Evolutionary conservation across 179 eudicot species (phyloP), one percentile per base, ranked within the genome.

Genomic region (Spinacia oleracea): DNA sequence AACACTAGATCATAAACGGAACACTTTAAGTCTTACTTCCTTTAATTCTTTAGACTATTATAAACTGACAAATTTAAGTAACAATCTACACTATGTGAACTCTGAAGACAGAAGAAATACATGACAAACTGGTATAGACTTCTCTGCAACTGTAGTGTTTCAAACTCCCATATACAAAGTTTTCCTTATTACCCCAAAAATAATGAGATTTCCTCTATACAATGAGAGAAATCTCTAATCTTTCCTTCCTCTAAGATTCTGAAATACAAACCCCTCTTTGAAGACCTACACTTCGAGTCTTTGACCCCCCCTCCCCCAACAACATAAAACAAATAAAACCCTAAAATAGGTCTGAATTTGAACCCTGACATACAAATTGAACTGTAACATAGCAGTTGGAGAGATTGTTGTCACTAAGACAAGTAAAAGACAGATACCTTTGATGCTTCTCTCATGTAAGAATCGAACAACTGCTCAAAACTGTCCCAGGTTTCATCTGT

Each of bases 401-500:
- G 53, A 32, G 63, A 25, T 6, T 16, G 21, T 34, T 25, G 53
- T 45, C 18, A 59, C n/a, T 27, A 29, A 60, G 64, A 48, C 51
- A 56, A 56, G 40, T 15, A 51, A 68, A 70, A 16, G 73, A 69
- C 72, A 9, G 63, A 72, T 89, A 96, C 99, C 99, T 93, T 93
- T 74, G 99, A 90, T 72, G 93, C 98, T 82, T 93, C 99, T 83
- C 91, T 79, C 99, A 96, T 96, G 78, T 93, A 96, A 74, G 90
- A 83, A 73, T 96, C 97, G 80, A 96, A 90, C 51, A 90, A 88
- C 84, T 96, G 98, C 96, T 87, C 93, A 74, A 96, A 93, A 84
- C 91, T 85, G 68, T 88, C 97, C 92, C 93, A 94, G 84, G 79
- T 89, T 85, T 96, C 99, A 86, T 90, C 98, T 25, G 84, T 84